Percentiles rank a stretch among this genome's conserved stretches.
phyloP scores from a whole-genome alignment of 768 basidiomycete species.

The Mycena crocata region DNA sequence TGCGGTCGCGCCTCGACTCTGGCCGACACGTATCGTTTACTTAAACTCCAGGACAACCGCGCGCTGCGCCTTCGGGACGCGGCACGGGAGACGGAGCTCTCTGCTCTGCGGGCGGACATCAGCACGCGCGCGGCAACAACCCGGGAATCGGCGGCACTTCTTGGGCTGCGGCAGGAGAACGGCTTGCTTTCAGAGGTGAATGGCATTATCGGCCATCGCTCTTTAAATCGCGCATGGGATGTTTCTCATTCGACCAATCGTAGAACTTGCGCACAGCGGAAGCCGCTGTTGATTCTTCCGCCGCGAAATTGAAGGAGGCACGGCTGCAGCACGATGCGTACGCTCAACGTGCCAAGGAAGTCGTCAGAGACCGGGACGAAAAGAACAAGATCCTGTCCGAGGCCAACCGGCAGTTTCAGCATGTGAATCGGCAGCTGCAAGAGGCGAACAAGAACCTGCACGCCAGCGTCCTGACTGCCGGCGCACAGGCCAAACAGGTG shows the following conservation, averaged over 20 bases:
- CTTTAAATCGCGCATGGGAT: too few species aligned
- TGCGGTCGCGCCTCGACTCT: not conserved
- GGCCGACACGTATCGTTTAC: not conserved
- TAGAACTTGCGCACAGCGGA: too few species aligned
- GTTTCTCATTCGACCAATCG: too few species aligned
- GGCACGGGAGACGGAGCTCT: not conserved
- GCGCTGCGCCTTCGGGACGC: not conserved
- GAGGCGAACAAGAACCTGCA: slow-evolving; percentile 3
- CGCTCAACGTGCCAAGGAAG: too few species aligned
- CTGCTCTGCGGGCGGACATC: not conserved
- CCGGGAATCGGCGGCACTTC: too few species aligned
- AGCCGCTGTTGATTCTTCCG: too few species aligned
- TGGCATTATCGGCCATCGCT: too few species aligned
- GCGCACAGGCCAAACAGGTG: not conserved
- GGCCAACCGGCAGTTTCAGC: not conserved
- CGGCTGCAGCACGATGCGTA: too few species aligned
- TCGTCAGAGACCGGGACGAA: too few species aligned
- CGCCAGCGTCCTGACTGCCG: slow-evolving; percentile 4
- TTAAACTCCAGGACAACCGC: not conserved
- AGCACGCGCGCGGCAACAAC: not conserved
- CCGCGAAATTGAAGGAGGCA: too few species aligned
- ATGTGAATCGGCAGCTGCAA: not conserved
- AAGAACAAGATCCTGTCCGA: not conserved
- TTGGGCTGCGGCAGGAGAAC: too few species aligned
- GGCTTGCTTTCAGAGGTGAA: not conserved